These are phyloP conservation scores for Colletotrichum lupini DNA, from an alignment of 2,329 filamentous ascomycete genomes.

Conservation along the genomic window DNA sequence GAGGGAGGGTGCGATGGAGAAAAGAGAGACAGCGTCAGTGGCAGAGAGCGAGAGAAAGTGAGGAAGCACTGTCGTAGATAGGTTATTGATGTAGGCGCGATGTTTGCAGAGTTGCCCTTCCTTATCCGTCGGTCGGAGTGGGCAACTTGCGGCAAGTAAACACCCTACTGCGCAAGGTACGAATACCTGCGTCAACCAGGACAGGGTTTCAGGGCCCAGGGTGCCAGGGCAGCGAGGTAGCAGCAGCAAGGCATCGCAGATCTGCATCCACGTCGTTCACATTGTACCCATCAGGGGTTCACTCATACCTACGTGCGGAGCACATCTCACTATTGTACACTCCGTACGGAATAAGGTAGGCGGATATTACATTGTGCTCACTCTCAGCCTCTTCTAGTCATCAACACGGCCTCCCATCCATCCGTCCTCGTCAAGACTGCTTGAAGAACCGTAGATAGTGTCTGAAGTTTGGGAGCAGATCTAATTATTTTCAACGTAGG, in stretches of 20 bases:
- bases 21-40: background rate
- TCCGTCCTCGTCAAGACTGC: too few relatives aligned
- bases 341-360: too few relatives aligned
- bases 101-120: slow-evolving; percentile 21
- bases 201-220: background rate
- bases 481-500: too few relatives aligned
- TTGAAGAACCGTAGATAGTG: too few relatives aligned
- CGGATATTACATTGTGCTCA: background rate
- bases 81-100: slow-evolving; percentile 8
- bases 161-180: too few relatives aligned
- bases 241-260: background rate
- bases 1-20: background rate
- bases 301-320: too few relatives aligned
- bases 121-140: slow-evolving; percentile 17
- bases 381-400: background rate
- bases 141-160: background rate
- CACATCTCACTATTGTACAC: too few relatives aligned
- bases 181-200: background rate
- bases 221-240: background rate
- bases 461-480: too few relatives aligned
- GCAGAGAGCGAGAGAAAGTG: background rate
- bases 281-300: background rate
- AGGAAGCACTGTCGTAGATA: background rate
- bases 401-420: background rate
- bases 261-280: background rate